Evolutionary conservation across 768 basidiomycete genomes (phyloP).

Genomic region (Boletus tomentosulus): DNA sequence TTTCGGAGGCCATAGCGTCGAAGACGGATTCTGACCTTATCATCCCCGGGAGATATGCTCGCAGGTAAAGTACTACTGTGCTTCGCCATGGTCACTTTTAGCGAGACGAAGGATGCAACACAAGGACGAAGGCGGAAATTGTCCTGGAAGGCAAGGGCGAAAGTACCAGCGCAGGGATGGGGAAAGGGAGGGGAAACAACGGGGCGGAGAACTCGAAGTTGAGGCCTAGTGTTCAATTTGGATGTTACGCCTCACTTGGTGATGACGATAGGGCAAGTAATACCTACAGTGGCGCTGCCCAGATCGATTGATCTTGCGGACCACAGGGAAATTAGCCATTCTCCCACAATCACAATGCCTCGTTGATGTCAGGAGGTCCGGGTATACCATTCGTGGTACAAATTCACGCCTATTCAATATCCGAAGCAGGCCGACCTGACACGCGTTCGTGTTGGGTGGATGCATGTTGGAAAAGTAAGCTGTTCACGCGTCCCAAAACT

Average conservation of each 20-base stretch:
- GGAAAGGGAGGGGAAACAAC: not conserved
- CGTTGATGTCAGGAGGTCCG: constrained; percentile 13
- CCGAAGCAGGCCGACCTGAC: not conserved
- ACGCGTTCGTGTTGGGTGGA: not conserved
- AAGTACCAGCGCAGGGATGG: not conserved
- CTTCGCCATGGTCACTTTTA: constrained; percentile 1
- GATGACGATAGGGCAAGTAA: not conserved
- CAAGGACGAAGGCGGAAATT: not conserved
- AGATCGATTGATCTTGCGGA: constrained; percentile 8
- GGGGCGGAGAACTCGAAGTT: not conserved
- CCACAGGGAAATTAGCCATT: not conserved
- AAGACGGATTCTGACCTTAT: constrained; percentile 9
- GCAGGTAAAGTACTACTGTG: not conserved
- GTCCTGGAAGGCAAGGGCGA: not conserved
- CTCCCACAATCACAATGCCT: constrained; percentile 9
- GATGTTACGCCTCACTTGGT: constrained; percentile 6
- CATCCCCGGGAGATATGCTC: not conserved
- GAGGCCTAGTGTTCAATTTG: not conserved
- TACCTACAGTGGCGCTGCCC: not conserved
- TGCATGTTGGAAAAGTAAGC: not conserved
- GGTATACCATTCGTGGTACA: constrained; percentile 1
- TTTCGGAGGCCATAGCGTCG: not conserved
- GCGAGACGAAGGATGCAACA: not conserved
- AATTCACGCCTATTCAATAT: not conserved
- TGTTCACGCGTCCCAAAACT: not conserved